Base-by-base conservation (phyloP, 1,139 yeast genomes). In the Schwanniomyces etchellsii region DNA sequence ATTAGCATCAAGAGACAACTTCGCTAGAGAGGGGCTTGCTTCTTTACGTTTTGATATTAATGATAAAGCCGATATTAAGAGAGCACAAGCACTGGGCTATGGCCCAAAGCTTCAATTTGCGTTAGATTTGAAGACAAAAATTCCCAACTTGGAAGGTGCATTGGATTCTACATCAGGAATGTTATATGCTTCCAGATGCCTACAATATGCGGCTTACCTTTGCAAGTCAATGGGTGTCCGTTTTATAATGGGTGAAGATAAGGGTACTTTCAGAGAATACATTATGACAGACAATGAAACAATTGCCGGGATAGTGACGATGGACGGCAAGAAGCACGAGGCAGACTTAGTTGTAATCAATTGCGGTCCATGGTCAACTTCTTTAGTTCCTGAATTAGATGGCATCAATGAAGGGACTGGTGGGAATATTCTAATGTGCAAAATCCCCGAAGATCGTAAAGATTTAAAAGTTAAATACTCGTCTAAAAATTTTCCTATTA, bases 321-420 rank as follows among this genome's bases (percentile, higher is more conserved):
- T 38, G 9, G 63, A 56, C 37, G 64, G 60, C 0, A 31, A 30
- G 17, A 16, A 5, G 1, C 58, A 60, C 24, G 4, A 17, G 5
- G 55, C 61, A 1, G 63, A 57, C 28, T 39, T 55, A n/a, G 57
- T 53, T 4, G 52, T 65, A 17, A 41, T 60, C 9, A 53, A 59
- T 16, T 48, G 63, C 25, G 72, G 72, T 20, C 63, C 69, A 5
- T 65, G 71, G 71, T 47, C 66, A 15, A 51, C 60, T 4, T 38
- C 50, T 4, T 35, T 63, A 3, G 50, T 64, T 11, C 57, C 56
- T 7, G 57, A 54, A 31, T 39, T 60, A 4, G 48, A 47, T 20
- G 60, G 59, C 9, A 43, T 56, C 24, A 44, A 48, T 29, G 64
- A 61, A 38, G 65, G 61, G 0, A 50, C 60, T 9, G 49, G 50